phyloP scores from a whole-genome alignment of 2,329 filamentous ascomycete genomes.

The Rutstroemia sp. region DNA sequence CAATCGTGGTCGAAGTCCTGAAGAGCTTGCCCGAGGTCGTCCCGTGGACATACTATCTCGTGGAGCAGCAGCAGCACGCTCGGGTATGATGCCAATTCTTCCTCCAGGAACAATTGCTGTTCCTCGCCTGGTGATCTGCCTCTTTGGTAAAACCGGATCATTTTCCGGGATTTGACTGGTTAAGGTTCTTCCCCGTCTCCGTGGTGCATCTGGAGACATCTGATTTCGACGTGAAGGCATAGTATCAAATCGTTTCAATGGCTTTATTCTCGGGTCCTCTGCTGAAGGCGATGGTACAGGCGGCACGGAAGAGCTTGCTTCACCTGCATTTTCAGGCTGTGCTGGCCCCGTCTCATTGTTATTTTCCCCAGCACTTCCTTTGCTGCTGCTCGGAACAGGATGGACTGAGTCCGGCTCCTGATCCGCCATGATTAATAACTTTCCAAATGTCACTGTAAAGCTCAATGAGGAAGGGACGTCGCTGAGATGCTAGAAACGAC shows the following conservation, averaged over 20 bases:
- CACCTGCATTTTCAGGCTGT: neutral
- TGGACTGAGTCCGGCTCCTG: neutral
- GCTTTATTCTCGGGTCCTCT: neutral
- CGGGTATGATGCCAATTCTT: slow-evolving; percentile 4
- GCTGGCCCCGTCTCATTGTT: slow-evolving; percentile 1
- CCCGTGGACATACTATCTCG: neutral
- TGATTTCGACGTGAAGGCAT: neutral
- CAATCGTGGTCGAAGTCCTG: slow-evolving; percentile 5
- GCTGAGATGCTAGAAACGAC: neutral
- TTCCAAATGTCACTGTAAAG: neutral
- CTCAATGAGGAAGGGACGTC: neutral
- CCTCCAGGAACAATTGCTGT: neutral
- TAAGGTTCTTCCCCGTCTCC: slow-evolving; percentile 1
- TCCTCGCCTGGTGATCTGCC: slow-evolving; percentile 1
- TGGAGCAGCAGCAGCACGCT: neutral
- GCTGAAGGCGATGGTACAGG: neutral
- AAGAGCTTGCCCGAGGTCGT: neutral
- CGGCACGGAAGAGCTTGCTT: neutral
- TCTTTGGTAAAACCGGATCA: neutral
- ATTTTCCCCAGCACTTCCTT: neutral
- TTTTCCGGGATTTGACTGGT: neutral
- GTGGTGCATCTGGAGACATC: slow-evolving; percentile 1
- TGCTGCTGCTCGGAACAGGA: neutral
- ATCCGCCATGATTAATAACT: neutral
- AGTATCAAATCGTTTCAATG: slow-evolving; percentile 5